A percentile compares a stretch with the other conserved stretches of the same genome.
Conservation (phyloP, 192 early-diverging fungal genomes). For the Coemansia sp. region DNA sequence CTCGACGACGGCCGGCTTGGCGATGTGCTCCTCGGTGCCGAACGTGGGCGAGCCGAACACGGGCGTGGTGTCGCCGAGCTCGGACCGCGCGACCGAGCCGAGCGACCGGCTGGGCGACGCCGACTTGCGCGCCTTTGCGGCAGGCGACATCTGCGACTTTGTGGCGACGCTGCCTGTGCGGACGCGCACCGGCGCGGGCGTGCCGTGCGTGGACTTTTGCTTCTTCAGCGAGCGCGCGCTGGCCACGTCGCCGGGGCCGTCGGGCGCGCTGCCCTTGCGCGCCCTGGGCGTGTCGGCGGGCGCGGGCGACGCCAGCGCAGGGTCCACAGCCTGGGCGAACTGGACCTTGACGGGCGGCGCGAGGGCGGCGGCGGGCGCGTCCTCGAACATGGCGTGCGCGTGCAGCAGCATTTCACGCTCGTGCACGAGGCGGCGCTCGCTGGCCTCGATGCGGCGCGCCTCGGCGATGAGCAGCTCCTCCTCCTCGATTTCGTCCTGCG, state of each 20-base stretch:
- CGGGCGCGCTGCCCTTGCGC: conserved; percentile 40
- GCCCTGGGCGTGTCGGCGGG: conserved; percentile 19
- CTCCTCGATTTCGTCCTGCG: conserved; percentile 79
- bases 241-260: conserved; percentile 5
- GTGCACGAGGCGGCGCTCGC: conserved; percentile 69
- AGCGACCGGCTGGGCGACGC: conserved; percentile 24
- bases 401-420: conserved; percentile 80
- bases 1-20: conserved; percentile 22
- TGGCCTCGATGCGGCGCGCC: conserved; percentile 75
- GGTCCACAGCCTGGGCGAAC: conserved; percentile 35
- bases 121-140: conserved; percentile 18
- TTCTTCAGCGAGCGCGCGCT: conserved; percentile 26
- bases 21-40: conserved; percentile 43
- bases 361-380: conserved; percentile 13
- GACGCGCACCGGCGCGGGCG: conserved; percentile 6
- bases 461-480: conserved; percentile 82
- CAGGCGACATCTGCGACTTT: conserved; percentile 15
- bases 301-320: conserved; percentile 4
- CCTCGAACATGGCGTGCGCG: conserved; percentile 52
- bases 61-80: conserved; percentile 15
- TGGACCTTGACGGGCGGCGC: conserved; percentile 45
- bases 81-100: conserved; percentile 11
- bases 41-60: conserved; percentile 41
- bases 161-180: conserved; percentile 13
- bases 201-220: conserved; percentile 37